Evolutionary conservation across 2,329 filamentous ascomycete genomes (phyloP), one percentile per base, ranked within the genome.

Genomic region (Diaporthe sp.): DNA sequence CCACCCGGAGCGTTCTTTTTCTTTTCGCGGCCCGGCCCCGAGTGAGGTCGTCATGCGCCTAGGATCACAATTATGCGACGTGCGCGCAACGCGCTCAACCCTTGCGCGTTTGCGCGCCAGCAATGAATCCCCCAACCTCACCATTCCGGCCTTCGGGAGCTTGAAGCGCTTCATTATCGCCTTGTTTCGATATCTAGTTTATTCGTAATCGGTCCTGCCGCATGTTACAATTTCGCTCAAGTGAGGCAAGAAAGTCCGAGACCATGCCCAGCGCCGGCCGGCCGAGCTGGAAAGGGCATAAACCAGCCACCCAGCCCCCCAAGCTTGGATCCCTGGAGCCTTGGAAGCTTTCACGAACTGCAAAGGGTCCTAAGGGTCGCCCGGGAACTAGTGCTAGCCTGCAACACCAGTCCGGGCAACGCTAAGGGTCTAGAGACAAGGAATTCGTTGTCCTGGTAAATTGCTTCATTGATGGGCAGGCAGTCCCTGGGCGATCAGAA

Each of bases 361-460:
- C n/a, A 7, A 54, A 60, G 55, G 69, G 42, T 58, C 42, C 47
- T 52, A 42, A 71, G 69, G 69, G 55, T 61, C 55, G 30, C 25
- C 42, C 69, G 69, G 68, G 69, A 71, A 30, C 57, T 71, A 61
- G 52, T 35, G 22, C 35, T 71, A 71, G 69, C 55, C 57, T 71
- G 40, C 55, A 50, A 40, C 55, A 60, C 19, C 42, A 22, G 42
- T 40, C 28, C 30, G 28, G 55, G 55, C 55, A 52, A 68, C 47
- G 15, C 64, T 38, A 68, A 68, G 47, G 64, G 47, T 60, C 33
- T 55, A 52, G 33, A 40, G 58, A n/a, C 69, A 71, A 71, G 69
- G 55, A 61, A 33, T 17, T 30, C 42, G 30, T 30, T 47, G 55
- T 35, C 19, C 30, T 58, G 69, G 33, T 47, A 61, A 64, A 72